Evolutionary conservation across 1,284 basidiomycete species (phyloP), one percentile per base, ranked within the genome.

Genomic region (Mycena sp.): DNA sequence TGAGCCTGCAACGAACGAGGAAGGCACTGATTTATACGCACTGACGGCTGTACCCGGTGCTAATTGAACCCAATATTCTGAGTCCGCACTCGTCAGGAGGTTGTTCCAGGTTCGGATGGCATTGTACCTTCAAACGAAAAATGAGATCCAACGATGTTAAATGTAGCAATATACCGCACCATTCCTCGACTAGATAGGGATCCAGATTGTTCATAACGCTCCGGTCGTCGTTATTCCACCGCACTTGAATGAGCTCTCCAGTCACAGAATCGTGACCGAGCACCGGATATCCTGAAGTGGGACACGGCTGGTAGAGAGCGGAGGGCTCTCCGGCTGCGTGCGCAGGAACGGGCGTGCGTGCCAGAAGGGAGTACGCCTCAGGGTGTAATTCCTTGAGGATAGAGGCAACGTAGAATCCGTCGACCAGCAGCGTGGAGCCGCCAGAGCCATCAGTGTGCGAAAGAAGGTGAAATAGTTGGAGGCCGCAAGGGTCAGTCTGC

Each of bases 211-310:
- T 81, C 83, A 97, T 84, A 0, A 91, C 90, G 64, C 93, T 95
- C 49, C 97, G 81, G 76, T 99, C 97, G 70, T 97, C 94, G 65
- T 96, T 97, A 74, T 99, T 99, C 93, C 96, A 99, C 43, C 96
- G 80, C 14, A 98, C 90, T 67, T 94, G 89, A 1, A 83, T 76
- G 0, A 99, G 82, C 57, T 90, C 86, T 0, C 89, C 89, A 6
- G 84, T 84, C 2, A 76, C 63, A 1, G 76, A 69, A 64, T 93
- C 88, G 71, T 95, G 91, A n/a, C 83, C 80, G 0, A 94, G 77
- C 0, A 92, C 83, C 0, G 95, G 92, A 63, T 88, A 89, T 1
- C 90, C 89, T 14, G 79, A 75, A 3, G 75, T 75, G 6, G 84
- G 88, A 49, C 78, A 83, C 0, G 92, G 91, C 3, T 83, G 83